These are phyloP conservation scores for Komagataella ulmi DNA, from an alignment of 805 yeast genomes.

Conservation along the genomic window DNA sequence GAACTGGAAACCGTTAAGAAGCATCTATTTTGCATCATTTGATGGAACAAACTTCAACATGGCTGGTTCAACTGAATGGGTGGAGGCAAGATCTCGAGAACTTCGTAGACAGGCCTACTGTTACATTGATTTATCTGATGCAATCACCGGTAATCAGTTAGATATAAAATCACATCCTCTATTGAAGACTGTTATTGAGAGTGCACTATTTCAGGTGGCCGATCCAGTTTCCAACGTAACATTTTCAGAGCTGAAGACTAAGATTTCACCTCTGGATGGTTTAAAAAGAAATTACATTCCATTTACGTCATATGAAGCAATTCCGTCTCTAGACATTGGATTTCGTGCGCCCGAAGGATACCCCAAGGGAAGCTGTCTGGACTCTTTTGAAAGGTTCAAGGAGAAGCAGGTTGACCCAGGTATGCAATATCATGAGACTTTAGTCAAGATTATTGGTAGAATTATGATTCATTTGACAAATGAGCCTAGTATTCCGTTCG, in stretches of 20 bases:
- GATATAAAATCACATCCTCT: constrained; percentile 45
- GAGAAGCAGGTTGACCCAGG: constrained; percentile 36
- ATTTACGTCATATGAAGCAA: constrained; percentile 46
- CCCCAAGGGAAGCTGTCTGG: constrained; percentile 48
- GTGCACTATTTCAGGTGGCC: constrained; percentile 20
- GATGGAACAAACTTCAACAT: constrained; percentile 71
- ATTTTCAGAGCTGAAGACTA: constrained; percentile 6
- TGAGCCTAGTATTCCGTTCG: constrained; percentile 63
- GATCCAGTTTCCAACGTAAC: constrained; percentile 13
- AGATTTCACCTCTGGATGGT: constrained; percentile 5
- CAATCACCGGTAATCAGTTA: constrained; percentile 25
- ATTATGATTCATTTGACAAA: constrained; percentile 52
- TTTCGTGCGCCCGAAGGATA: constrained; percentile 21
- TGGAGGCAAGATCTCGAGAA: constrained; percentile 39
- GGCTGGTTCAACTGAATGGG: constrained; percentile 79
- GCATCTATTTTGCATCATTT: constrained; percentile 72
- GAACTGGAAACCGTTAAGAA: constrained; percentile 75
- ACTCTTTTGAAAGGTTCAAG: constrained; percentile 43
- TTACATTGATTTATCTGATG: constrained; percentile 63
- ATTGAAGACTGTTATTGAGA: constrained; percentile 32
- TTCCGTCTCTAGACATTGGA: constrained; percentile 55
- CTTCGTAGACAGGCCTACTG: constrained; percentile 50
- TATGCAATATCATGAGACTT: constrained; percentile 38
- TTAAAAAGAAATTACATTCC: constrained; percentile 57
- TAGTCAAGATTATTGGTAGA: constrained; percentile 42